Percentiles rank a stretch among this genome's conserved stretches.
Conservation (phyloP, 208 protist species). For the Trypanosoma theileri region DNA sequence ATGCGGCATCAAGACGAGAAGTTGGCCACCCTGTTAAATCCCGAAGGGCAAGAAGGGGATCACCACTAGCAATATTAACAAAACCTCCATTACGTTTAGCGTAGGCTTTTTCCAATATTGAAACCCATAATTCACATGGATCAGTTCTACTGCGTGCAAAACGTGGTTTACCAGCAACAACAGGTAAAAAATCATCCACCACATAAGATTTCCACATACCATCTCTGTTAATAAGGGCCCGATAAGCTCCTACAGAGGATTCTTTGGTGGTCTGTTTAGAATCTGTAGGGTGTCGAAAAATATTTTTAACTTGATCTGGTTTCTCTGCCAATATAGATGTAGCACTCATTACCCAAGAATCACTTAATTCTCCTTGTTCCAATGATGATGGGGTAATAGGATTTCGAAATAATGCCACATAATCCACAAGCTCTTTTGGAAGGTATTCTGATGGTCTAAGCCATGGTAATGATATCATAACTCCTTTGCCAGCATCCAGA, state of each 20-base stretch:
- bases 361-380: constrained; percentile 54
- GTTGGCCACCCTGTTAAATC: constrained; percentile 66
- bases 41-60: constrained; percentile 32
- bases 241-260: constrained; percentile 26
- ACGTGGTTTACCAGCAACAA: constrained; percentile 14
- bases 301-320: constrained; percentile 36
- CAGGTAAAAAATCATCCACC: constrained; percentile 38
- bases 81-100: constrained; percentile 44
- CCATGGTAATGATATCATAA: constrained; percentile 39
- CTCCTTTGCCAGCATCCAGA: constrained; percentile 38
- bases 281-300: constrained; percentile 41
- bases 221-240: constrained; percentile 35
- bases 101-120: constrained; percentile 51
- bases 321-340: constrained; percentile 51
- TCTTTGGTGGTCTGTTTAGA: constrained; percentile 15
- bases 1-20: constrained; percentile 41
- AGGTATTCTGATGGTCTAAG: constrained; percentile 42
- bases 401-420: constrained; percentile 42
- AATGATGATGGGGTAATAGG: constrained; percentile 37
- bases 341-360: constrained; percentile 70
- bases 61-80: constrained; percentile 29
- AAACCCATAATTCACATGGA: constrained; percentile 40
- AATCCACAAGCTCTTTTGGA: constrained; percentile 19
- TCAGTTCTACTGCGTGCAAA: constrained; percentile 25
- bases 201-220: constrained; percentile 39